Evolutionary conservation across 768 basidiomycete species (phyloP).

Genomic region (Rhodotorula diobovata): DNA sequence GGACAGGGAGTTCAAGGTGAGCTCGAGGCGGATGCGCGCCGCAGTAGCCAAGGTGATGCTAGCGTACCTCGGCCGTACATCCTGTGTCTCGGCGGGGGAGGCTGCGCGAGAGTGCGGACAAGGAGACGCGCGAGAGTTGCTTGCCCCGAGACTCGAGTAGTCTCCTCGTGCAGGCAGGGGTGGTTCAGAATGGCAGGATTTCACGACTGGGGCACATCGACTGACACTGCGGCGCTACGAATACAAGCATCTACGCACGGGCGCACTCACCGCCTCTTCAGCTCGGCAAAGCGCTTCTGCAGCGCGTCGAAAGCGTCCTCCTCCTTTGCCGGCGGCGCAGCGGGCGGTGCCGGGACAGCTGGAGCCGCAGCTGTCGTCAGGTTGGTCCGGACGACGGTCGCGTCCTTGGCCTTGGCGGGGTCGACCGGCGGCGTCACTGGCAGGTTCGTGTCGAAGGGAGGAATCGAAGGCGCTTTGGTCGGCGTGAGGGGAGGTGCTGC

Average conservation of each 20-base stretch:
- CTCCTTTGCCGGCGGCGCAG: conserved; percentile 2
- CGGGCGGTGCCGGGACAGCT: not conserved
- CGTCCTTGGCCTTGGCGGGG: conserved; percentile 1
- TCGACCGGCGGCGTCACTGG: conserved; percentile 28
- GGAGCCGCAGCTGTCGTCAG: conserved; percentile 1
- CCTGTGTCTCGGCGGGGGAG: not conserved
- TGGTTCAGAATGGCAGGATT: too few species aligned
- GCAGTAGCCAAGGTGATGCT: not conserved
- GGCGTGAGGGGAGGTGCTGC: not conserved
- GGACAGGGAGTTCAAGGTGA: not conserved
- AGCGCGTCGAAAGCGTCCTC: conserved; percentile 73
- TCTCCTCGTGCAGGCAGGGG: too few species aligned
- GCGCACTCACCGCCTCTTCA: conserved; percentile 67
- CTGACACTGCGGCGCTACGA: not conserved
- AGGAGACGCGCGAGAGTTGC: too few species aligned
- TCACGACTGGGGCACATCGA: too few species aligned
- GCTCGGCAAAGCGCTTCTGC: conserved; percentile 71
- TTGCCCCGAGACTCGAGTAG: not conserved
- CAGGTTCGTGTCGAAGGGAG: conserved; percentile 31
- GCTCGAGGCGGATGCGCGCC: too few species aligned
- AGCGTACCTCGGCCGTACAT: conserved; percentile 9
- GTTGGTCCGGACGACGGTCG: conserved; percentile 18
- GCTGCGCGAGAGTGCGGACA: too few species aligned
- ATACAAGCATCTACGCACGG: too few species aligned
- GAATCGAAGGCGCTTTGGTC: conserved; percentile 8